These are phyloP conservation scores for Termitomyces bulborhizus DNA, from an alignment of 768 basidiomycete genomes.

Conservation along the genomic window DNA sequence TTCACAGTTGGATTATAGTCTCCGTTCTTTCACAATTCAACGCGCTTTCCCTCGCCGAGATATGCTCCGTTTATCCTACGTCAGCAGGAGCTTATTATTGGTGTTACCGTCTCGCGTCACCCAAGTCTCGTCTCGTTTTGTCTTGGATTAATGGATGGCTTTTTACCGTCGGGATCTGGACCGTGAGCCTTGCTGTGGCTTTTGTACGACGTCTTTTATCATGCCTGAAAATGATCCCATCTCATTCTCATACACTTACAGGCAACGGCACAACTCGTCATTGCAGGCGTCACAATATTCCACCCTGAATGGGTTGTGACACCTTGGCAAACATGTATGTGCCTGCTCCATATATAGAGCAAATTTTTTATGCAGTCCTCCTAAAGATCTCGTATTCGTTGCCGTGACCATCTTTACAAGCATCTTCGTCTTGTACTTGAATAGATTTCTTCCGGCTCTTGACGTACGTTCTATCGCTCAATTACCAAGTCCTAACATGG, in stretches of 20 bases:
- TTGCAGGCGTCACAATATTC: constrained; percentile 54
- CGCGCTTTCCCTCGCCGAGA: constrained; percentile 51
- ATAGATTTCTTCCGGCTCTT: constrained; percentile 40
- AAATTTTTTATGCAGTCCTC: not conserved
- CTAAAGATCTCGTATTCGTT: constrained; percentile 48
- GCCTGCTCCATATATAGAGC: not conserved
- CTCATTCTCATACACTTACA: constrained; percentile 1
- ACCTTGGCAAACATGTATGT: constrained; percentile 54
- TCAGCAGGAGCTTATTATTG: constrained; percentile 63
- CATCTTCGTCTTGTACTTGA: constrained; percentile 50
- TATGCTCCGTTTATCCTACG: constrained; percentile 55
- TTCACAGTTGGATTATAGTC: constrained; percentile 42
- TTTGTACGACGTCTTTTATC: constrained; percentile 33
- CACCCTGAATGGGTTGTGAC: constrained; percentile 52
- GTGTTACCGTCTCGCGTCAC: constrained; percentile 55
- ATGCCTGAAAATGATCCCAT: not conserved
- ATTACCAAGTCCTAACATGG: not conserved
- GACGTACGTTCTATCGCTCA: constrained; percentile 29
- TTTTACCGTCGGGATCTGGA: constrained; percentile 65
- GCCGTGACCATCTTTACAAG: constrained; percentile 42
- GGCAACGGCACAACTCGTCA: constrained; percentile 55
- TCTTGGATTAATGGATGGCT: constrained; percentile 71
- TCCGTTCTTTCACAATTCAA: constrained; percentile 40
- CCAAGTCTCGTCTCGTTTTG: constrained; percentile 40
- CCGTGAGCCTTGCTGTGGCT: constrained; percentile 53